phyloP scores from a whole-genome alignment of 139 green algal genomes.

The Chlamydomonas schloesseri region DNA sequence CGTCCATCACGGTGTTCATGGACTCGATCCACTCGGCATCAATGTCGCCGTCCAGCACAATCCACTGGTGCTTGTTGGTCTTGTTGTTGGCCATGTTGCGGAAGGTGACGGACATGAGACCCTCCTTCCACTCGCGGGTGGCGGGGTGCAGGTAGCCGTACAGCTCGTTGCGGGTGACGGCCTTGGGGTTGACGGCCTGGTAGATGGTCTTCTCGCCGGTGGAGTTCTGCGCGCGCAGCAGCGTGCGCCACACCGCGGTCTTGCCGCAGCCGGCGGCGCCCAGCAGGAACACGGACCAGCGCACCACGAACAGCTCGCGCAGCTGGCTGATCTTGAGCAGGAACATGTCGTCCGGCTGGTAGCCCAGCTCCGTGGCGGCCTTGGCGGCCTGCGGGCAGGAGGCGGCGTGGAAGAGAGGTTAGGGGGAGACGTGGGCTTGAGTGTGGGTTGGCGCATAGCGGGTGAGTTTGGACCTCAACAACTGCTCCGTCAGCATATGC shows the following conservation, averaged over 20 bases:
- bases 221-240: slow-evolving; percentile 82
- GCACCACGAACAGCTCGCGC: slow-evolving; percentile 85
- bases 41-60: slow-evolving; percentile 96
- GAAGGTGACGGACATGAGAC: slow-evolving; percentile 90
- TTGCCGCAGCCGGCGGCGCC: slow-evolving; percentile 93
- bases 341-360: slow-evolving; percentile 91
- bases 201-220: slow-evolving; percentile 63
- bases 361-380: slow-evolving; percentile 83
- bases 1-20: slow-evolving; percentile 93
- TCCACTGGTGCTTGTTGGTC: slow-evolving; percentile 93
- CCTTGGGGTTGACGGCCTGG: slow-evolving; percentile 91
- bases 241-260: slow-evolving; percentile 92
- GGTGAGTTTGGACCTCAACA: too few relatives aligned
- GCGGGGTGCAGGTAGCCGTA: slow-evolving; percentile 78
- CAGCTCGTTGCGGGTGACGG: slow-evolving; percentile 94
- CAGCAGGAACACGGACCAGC: slow-evolving; percentile 95
- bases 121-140: slow-evolving; percentile 95
- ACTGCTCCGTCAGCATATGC: too few relatives aligned
- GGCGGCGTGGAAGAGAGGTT: too few relatives aligned
- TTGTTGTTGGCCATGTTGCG: slow-evolving; percentile 90
- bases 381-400: slow-evolving; percentile 66
- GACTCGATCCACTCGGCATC: slow-evolving; percentile 94
- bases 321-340: slow-evolving; percentile 92
- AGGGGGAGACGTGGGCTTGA: too few relatives aligned
- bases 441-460: too few relatives aligned